phyloP scores from a whole-genome alignment of 2,329 filamentous ascomycete species.

The Elsinoe fawcettii region DNA sequence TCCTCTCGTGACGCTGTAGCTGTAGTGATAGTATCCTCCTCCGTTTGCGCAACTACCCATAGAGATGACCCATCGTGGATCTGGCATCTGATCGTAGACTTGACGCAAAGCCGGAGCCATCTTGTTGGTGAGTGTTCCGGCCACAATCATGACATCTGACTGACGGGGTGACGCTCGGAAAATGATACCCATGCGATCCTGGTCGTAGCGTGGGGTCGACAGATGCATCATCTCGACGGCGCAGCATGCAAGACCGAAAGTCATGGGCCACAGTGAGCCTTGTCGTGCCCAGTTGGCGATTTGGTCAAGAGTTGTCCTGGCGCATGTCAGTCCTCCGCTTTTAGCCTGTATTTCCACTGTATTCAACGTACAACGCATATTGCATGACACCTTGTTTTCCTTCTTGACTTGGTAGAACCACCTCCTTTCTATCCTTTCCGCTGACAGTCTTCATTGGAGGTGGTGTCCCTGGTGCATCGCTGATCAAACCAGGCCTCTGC shows the following conservation, averaged over 20 bases:
- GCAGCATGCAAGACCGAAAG: slow-evolving; percentile 82
- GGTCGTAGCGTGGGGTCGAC: slow-evolving; percentile 80
- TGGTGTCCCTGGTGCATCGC: slow-evolving; percentile 46
- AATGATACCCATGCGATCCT: slow-evolving; percentile 81
- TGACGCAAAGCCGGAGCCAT: slow-evolving; percentile 84
- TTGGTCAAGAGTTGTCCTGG: slow-evolving; percentile 67
- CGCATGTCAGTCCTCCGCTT: slow-evolving; percentile 19
- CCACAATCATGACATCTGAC: slow-evolving; percentile 89
- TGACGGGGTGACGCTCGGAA: slow-evolving; percentile 83
- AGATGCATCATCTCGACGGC: slow-evolving; percentile 90
- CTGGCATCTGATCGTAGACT: slow-evolving; percentile 90
- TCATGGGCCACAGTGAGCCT: slow-evolving; percentile 80
- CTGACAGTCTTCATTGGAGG: slow-evolving; percentile 43
- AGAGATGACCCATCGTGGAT: slow-evolving; percentile 73
- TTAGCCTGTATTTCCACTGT: not conserved
- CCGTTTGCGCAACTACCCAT: slow-evolving; percentile 83
- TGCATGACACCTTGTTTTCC: slow-evolving; percentile 71
- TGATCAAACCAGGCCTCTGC: slow-evolving; percentile 44
- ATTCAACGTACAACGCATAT: slow-evolving; percentile 68
- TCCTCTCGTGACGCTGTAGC: slow-evolving; percentile 66
- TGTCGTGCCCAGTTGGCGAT: slow-evolving; percentile 79
- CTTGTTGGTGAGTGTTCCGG: slow-evolving; percentile 89
- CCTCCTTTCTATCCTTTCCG: slow-evolving; percentile 54
- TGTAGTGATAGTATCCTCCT: slow-evolving; percentile 78
- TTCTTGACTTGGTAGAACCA: slow-evolving; percentile 70